Evolutionary conservation across 2,329 filamentous ascomycete genomes (phyloP).

Genomic region (Penicillium sp.): DNA sequence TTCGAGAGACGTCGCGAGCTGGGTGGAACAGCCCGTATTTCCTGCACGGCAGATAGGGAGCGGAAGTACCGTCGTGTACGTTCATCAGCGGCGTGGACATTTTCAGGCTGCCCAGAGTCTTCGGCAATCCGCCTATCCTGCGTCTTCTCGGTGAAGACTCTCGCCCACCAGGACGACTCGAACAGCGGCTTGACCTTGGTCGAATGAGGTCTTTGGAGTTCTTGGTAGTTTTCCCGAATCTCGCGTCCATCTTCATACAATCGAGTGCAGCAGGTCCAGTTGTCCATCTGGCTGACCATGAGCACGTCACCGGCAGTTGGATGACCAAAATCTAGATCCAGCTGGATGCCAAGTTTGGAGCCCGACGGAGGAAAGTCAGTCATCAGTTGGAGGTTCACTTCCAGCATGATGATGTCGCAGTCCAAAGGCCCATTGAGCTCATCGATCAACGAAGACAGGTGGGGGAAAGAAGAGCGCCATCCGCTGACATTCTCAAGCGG

Average conservation of each 20-base stretch:
- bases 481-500: constrained; percentile 45
- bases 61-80: constrained; percentile 43
- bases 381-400: constrained; percentile 50
- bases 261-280: constrained; percentile 49
- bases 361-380: constrained; percentile 47
- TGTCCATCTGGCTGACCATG: constrained; percentile 42
- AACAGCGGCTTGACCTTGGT: constrained; percentile 50
- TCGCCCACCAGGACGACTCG: constrained; percentile 52
- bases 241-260: constrained; percentile 46
- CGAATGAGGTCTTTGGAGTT: constrained; percentile 39
- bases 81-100: constrained; percentile 39
- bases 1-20: constrained; percentile 34
- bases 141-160: constrained; percentile 47
- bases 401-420: constrained; percentile 50
- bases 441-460: constrained; percentile 42
- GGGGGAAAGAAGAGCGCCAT: constrained; percentile 49
- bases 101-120: constrained; percentile 37
- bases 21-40: constrained; percentile 44
- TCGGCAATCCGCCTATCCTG: constrained; percentile 46
- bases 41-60: constrained; percentile 51
- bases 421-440: constrained; percentile 39
- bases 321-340: constrained; percentile 48
- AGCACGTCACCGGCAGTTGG: constrained; percentile 38
- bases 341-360: constrained; percentile 47
- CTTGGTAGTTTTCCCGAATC: constrained; percentile 37